phyloP scores from a whole-genome alignment of 176 grass and related monocot genomes.

The Coix lacrymajobi region DNA sequence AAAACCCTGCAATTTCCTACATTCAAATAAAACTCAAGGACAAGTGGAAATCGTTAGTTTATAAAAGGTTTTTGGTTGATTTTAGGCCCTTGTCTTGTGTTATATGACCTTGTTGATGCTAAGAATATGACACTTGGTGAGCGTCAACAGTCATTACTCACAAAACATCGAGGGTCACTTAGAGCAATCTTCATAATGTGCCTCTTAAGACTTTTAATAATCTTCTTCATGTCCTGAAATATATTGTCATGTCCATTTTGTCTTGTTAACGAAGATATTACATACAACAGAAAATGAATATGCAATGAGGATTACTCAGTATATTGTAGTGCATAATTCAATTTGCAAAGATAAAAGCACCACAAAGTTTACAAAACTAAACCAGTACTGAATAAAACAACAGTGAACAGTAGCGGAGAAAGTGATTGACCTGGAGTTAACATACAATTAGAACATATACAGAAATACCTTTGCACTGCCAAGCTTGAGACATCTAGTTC shows the following conservation, averaged over 20 bases:
- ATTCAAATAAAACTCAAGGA: too few species aligned
- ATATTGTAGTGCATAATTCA: neutral
- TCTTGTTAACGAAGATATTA: neutral
- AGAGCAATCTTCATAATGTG: constrained; percentile 68
- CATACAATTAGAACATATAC: neutral
- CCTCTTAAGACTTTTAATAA: constrained; percentile 38
- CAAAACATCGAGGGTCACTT: constrained; percentile 80
- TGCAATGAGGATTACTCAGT: neutral
- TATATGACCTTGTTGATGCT: too few species aligned
- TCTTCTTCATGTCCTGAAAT: constrained; percentile 92
- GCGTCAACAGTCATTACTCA: constrained; percentile 57
- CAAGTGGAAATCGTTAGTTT: too few species aligned
- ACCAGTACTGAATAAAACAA: neutral
- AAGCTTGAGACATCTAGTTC: constrained; percentile 66
- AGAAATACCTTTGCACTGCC: constrained; percentile 63
- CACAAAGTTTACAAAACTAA: neutral
- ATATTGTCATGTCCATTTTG: neutral
- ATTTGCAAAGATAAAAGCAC: neutral
- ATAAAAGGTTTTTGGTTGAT: too few species aligned
- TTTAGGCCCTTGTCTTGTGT: too few species aligned
- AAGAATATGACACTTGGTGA: too few species aligned
- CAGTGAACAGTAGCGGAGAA: neutral
- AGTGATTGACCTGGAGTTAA: neutral
- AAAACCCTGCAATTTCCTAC: too few species aligned
- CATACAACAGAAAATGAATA: neutral